Conservation (phyloP, 2,329 filamentous ascomycete genomes). For the Ciborinia camelliae region DNA sequence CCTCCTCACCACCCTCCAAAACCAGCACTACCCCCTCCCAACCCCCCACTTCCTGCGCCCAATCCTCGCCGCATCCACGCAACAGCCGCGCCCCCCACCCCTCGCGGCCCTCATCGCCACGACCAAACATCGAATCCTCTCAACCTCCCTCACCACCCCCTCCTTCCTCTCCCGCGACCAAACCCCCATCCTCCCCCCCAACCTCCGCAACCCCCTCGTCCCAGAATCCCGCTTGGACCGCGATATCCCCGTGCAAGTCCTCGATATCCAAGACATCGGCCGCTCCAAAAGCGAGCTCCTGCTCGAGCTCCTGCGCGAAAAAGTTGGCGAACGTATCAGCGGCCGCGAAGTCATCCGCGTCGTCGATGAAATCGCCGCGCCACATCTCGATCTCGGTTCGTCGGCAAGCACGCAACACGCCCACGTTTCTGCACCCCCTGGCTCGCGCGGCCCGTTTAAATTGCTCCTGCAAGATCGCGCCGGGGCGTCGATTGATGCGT, state of each 20-base stretch:
- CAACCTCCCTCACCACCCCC: constrained; percentile 68
- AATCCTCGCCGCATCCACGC: not conserved
- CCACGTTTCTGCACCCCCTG: no score
- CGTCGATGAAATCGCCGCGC: constrained; percentile 43
- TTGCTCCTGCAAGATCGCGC: constrained; percentile 76
- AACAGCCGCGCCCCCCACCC: constrained; percentile 45
- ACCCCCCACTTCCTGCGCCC: not conserved
- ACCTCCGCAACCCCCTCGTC: constrained; percentile 43
- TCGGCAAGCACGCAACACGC: constrained; percentile 6
- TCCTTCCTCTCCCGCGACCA: constrained; percentile 47
- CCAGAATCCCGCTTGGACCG: constrained; percentile 55
- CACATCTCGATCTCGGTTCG: constrained; percentile 31
- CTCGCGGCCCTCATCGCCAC: constrained; percentile 56
- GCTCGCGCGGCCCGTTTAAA: constrained; percentile 61
- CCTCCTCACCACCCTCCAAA: constrained; percentile 1
- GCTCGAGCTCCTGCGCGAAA: constrained; percentile 71
- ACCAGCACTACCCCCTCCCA: not conserved
- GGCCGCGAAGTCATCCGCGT: constrained; percentile 82
- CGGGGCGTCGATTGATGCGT: constrained; percentile 64
- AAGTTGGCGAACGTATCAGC: constrained; percentile 68
- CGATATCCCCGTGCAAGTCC: constrained; percentile 73
- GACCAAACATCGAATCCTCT: constrained; percentile 74
- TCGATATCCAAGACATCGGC: constrained; percentile 82
- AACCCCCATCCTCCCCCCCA: constrained; percentile 54
- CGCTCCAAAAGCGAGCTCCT: constrained; percentile 82